Conservation (phyloP, 768 basidiomycete species). For the Steccherinum ochraceum region DNA sequence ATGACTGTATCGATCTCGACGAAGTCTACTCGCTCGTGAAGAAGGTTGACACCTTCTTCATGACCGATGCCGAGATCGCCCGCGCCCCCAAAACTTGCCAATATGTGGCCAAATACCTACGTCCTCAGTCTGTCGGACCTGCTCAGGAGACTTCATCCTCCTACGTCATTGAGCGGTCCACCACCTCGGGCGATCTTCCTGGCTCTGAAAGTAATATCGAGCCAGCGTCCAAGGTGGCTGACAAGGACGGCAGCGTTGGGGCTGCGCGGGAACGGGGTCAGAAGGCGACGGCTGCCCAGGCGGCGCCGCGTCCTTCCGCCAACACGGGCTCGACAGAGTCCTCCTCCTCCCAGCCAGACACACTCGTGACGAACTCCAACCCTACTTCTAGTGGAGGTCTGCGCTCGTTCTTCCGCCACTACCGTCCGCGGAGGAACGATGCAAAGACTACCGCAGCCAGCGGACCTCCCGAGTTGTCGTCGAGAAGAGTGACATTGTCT, state of each 20-base stretch:
- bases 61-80: conserved; percentile 9
- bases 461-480: background rate
- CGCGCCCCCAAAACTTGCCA: background rate
- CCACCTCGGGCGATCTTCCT: background rate
- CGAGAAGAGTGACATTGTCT: background rate
- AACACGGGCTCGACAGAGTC: background rate
- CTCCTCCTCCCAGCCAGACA: background rate
- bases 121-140: background rate
- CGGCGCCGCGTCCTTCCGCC: background rate
- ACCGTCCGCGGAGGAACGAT: background rate
- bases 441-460: background rate
- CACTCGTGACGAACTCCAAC: background rate
- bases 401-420: background rate
- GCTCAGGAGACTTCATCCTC: background rate
- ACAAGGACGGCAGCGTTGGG: background rate
- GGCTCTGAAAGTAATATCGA: background rate
- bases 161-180: background rate
- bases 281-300: background rate
- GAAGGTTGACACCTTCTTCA: conserved; percentile 7
- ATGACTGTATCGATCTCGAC: background rate
- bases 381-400: background rate
- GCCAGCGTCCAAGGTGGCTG: background rate
- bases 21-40: conserved; percentile 4
- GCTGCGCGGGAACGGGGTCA: background rate
- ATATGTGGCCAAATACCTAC: background rate